Evolutionary conservation across 805 yeast genomes (phyloP).

Genomic region (Candida yuanshanica): DNA sequence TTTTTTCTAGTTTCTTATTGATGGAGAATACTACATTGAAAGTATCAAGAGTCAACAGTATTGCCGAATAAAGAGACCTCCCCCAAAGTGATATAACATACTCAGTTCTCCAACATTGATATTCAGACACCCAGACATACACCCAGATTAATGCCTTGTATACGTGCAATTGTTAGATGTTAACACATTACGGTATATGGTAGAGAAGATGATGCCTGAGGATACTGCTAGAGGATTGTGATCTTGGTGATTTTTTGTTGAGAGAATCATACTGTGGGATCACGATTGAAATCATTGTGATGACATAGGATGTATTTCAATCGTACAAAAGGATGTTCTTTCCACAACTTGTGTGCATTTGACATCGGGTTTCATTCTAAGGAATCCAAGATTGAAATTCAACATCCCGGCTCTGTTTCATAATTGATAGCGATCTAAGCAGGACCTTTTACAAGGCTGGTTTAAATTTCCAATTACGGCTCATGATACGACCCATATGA

Average conservation of each 20-base stretch:
- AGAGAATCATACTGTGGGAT: not conserved
- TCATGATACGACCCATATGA: not conserved
- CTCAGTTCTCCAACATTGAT: not conserved
- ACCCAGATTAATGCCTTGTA: too few relatives aligned
- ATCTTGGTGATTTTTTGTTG: not conserved
- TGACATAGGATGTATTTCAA: not conserved
- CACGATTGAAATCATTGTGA: not conserved
- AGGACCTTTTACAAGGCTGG: not conserved
- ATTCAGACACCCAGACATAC: not conserved
- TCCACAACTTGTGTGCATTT: not conserved
- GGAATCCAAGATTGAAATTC: too few relatives aligned
- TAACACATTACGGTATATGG: too few relatives aligned
- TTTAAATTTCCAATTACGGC: not conserved
- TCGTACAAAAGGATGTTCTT: not conserved
- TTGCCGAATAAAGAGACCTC: too few relatives aligned
- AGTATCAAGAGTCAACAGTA: too few relatives aligned
- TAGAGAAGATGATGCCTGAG: not conserved
- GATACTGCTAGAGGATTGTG: constrained; percentile 2
- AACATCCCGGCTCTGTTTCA: not conserved
- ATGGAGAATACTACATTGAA: too few relatives aligned
- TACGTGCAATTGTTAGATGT: too few relatives aligned
- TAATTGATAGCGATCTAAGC: not conserved
- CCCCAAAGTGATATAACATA: too few relatives aligned
- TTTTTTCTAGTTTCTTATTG: not conserved
- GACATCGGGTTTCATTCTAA: too few relatives aligned